phyloP scores from a whole-genome alignment of 2,329 filamentous ascomycete genomes.

The Cytospora piceicola region DNA sequence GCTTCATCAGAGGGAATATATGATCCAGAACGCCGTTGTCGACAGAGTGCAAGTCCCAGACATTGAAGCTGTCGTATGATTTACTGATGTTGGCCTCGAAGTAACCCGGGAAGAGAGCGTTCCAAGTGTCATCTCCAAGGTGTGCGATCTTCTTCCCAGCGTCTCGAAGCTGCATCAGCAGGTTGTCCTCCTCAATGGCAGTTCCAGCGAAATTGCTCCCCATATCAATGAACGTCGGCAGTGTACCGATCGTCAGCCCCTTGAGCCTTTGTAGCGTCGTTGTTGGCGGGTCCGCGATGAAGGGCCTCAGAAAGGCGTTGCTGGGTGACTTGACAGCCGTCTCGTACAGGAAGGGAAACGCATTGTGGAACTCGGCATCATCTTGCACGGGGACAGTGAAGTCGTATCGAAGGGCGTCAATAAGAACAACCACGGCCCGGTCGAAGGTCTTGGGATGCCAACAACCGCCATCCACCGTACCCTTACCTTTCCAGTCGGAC shows the following conservation, averaged over 20 bases:
- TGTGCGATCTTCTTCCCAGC: slow-evolving; percentile 79
- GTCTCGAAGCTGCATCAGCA: slow-evolving; percentile 68
- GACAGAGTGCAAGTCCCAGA: slow-evolving; percentile 96
- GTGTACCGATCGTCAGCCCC: slow-evolving; percentile 89
- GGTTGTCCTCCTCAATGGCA: slow-evolving; percentile 90
- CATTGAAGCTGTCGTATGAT: slow-evolving; percentile 96
- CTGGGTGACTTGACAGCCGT: slow-evolving; percentile 73
- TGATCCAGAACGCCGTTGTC: slow-evolving; percentile 94
- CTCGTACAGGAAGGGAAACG: slow-evolving; percentile 84
- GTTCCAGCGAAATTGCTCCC: slow-evolving; percentile 96
- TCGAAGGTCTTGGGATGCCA: slow-evolving; percentile 96
- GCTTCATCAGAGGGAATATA: slow-evolving; percentile 78
- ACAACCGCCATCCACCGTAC: slow-evolving; percentile 69
- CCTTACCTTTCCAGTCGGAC: slow-evolving; percentile 46
- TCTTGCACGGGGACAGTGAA: slow-evolving; percentile 82
- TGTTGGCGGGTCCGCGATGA: slow-evolving; percentile 96
- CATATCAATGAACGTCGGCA: slow-evolving; percentile 92
- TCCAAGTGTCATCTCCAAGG: slow-evolving; percentile 98
- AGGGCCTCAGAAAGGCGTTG: slow-evolving; percentile 88
- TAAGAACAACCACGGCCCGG: slow-evolving; percentile 85
- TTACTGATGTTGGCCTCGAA: slow-evolving; percentile 85
- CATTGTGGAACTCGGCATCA: slow-evolving; percentile 74
- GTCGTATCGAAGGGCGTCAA: slow-evolving; percentile 95
- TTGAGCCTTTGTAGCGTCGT: slow-evolving; percentile 91
- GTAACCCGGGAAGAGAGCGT: slow-evolving; percentile 87